Conservation (phyloP, 2,329 filamentous ascomycete species). For the Ceratocystis harringtonii region DNA sequence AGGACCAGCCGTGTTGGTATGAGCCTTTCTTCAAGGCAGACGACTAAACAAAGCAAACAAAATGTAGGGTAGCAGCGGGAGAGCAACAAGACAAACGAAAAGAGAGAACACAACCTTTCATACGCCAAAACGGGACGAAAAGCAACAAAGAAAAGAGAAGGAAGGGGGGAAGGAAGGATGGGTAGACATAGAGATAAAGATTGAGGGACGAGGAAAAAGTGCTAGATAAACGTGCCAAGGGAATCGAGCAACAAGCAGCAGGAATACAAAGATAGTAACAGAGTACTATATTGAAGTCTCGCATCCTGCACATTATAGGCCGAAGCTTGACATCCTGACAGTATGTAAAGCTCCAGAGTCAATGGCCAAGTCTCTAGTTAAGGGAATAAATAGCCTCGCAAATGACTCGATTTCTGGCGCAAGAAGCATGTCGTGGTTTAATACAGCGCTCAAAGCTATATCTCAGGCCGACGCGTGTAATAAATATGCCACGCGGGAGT, state of each 20-base stretch:
- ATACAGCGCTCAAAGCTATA: not conserved
- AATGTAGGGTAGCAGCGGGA: not conserved
- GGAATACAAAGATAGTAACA: not conserved
- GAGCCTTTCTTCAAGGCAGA: conserved; percentile 7
- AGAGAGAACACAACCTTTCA: conserved; percentile 10
- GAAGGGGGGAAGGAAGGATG: conserved; percentile 18
- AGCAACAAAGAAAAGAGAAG: conserved; percentile 8
- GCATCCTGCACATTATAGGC: not conserved
- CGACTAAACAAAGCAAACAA: not conserved
- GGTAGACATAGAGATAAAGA: conserved; percentile 20
- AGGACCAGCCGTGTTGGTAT: conserved; percentile 7
- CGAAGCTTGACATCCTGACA: not conserved
- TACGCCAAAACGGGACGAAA: conserved; percentile 1
- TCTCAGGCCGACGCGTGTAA: not conserved
- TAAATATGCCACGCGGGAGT: not conserved
- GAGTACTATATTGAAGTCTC: not conserved
- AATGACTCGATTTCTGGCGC: not conserved
- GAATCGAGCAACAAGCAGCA: conserved; percentile 8
- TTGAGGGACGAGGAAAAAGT: conserved; percentile 16
- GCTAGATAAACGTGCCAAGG: conserved; percentile 6
- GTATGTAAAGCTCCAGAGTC: conserved; percentile 1
- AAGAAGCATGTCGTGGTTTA: not conserved
- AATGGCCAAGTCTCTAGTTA: not conserved
- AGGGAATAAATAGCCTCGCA: not conserved
- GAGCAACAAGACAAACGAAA: conserved; percentile 3